Conservation (phyloP, 495 filamentous ascomycete species). For the Aspergillus asperescens region DNA sequence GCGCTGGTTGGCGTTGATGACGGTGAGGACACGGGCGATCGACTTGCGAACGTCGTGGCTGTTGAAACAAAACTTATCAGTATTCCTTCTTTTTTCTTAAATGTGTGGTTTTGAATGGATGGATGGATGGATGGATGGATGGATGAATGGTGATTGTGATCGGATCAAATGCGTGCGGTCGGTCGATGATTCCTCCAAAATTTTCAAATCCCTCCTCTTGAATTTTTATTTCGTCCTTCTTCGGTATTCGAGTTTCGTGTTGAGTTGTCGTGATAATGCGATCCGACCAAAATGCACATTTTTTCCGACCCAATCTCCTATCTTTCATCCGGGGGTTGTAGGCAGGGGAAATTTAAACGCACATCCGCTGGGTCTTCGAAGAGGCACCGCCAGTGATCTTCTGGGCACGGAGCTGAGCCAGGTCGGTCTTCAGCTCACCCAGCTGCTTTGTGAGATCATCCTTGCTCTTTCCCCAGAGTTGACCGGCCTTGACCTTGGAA, state of each 20-base stretch:
- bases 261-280: background rate
- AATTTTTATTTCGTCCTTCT: background rate
- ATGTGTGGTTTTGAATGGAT: background rate
- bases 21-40: conserved; percentile 93
- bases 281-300: conserved; percentile 8
- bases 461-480: conserved; percentile 99
- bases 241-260: background rate
- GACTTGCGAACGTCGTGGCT: conserved; percentile 99
- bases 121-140: background rate
- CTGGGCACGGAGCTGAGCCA: conserved; percentile 88
- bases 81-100: conserved; percentile 1
- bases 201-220: background rate
- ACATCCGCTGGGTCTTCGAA: conserved; percentile 97
- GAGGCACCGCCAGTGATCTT: conserved; percentile 91
- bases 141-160: background rate
- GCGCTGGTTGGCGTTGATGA: conserved; percentile 99
- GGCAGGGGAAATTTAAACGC: conserved; percentile 40
- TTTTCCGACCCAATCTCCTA: background rate
- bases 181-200: background rate
- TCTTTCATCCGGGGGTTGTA: background rate
- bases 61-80: conserved; percentile 26
- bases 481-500: conserved; percentile 88
- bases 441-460: conserved; percentile 92
- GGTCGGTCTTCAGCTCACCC: conserved; percentile 87
- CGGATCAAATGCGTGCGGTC: conserved; percentile 2